Evolutionary conservation across 129 eudicot genomes (phyloP).

Genomic region (Deinandra increscens): DNA sequence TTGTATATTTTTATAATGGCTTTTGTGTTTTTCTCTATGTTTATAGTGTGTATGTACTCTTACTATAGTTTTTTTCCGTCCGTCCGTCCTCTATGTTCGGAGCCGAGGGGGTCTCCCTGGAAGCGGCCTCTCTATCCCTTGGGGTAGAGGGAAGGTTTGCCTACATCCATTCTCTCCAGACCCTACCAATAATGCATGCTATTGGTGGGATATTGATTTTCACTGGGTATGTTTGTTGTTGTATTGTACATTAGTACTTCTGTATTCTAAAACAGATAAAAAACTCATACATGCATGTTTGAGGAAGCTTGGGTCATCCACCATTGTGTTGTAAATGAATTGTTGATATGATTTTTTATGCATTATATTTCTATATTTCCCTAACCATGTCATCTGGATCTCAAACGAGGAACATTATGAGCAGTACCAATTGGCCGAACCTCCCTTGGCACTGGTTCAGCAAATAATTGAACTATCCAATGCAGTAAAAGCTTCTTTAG

Average conservation of each 20-base stretch:
- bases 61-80: too few relatives aligned
- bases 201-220: too few relatives aligned
- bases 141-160: too few relatives aligned
- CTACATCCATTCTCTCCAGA: too few relatives aligned
- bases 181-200: too few relatives aligned
- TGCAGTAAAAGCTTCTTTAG: conserved; percentile 5
- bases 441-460: background rate
- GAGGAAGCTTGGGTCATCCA: background rate
- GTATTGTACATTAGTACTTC: background rate
- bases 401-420: conserved; percentile 4
- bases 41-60: too few relatives aligned
- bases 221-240: too few relatives aligned
- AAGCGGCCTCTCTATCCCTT: too few relatives aligned
- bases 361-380: background rate
- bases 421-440: background rate
- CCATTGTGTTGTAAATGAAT: background rate
- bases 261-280: background rate
- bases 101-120: too few relatives aligned
- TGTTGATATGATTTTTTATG: background rate
- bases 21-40: too few relatives aligned
- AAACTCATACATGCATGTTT: background rate
- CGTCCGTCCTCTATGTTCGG: too few relatives aligned
- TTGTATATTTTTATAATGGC: too few relatives aligned
- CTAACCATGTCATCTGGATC: conserved; percentile 4
- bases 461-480: conserved; percentile 1